Base-by-base conservation (phyloP, 2,329 filamentous ascomycete genomes). In the Colletotrichum lindemuthianum region DNA sequence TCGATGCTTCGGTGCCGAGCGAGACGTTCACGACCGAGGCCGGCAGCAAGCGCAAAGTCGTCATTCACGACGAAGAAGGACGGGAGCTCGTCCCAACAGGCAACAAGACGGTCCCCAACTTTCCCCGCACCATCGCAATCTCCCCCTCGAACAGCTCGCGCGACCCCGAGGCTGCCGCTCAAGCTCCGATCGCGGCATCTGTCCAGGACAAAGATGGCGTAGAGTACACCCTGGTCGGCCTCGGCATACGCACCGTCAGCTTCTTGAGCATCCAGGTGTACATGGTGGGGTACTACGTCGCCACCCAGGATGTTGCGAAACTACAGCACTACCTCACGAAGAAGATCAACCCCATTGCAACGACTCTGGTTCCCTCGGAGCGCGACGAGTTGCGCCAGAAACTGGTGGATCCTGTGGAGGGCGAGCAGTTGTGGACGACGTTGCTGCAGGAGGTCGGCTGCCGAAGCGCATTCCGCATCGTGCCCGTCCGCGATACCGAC, bases 191-290 rank as follows among this genome's bases (percentile, higher is more conserved):
- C 51, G 74, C 76, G 8, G 72, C 75, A n/a, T 78, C 77, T 48
- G 69, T 78, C 60, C 70, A 69, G 13, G 69, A 81, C 56, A 76
- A 79, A 52, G 73, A 79, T 65, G 84, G 77, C 67, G 86, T 76
- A 71, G 91, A 97, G 71, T 98, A 97, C 76, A 94, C 93, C 24
- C 84, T 98, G 0, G 86, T 98, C 7, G 96, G 96, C 0, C 80
- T 97, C 6, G 96, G 96, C 15, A 90, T 96, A 67, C 88, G 96
- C 59, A 93, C 91, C 1, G 96, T 99, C 37, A 96, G 92, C 32
- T 97, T 98, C 76, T 80, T 98, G 48, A 82, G 87, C 52, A 93
- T 99, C 48, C 90, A 97, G 75, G 96, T 99, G 57, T 99, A 99
- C 79, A 91, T 98, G 15, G 91, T 97, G 0, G 96, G 95, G 13